Evolutionary conservation across 164 flowering plant species (phyloP).

Genomic region (Pachysandra terminalis): DNA sequence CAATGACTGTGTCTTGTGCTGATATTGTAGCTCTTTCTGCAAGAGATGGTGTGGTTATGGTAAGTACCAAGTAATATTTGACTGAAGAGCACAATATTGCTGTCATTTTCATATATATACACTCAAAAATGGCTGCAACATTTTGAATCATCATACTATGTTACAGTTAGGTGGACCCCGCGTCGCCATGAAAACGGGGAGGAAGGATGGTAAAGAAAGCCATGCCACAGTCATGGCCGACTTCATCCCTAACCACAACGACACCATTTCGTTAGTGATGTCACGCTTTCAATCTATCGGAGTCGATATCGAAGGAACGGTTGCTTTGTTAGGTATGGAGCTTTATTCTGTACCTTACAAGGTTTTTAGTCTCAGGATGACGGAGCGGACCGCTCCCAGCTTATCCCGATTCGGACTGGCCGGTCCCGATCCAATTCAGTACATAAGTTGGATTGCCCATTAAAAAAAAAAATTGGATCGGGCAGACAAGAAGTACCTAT

Average conservation of each 20-base stretch:
- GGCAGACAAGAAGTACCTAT: too few species aligned
- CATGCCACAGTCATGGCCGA: slow-evolving; percentile 33
- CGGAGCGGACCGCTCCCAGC: too few species aligned
- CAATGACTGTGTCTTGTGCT: slow-evolving; percentile 82
- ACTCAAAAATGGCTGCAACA: too few species aligned
- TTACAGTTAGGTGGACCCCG: slow-evolving; percentile 73
- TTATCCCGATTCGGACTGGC: too few species aligned
- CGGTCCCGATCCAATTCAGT: too few species aligned
- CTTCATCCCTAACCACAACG: slow-evolving; percentile 73
- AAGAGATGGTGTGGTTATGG: slow-evolving; percentile 67
- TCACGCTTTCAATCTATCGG: slow-evolving; percentile 68
- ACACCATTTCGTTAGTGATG: slow-evolving; percentile 42
- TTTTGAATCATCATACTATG: background rate
- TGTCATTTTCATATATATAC: too few species aligned
- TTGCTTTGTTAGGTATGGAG: slow-evolving; percentile 65
- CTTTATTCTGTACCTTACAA: too few species aligned
- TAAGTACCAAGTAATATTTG: slow-evolving; percentile 19
- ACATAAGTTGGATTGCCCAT: too few species aligned
- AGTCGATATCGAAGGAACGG: slow-evolving; percentile 61
- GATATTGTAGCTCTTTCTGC: slow-evolving; percentile 86
- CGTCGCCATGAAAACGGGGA: slow-evolving; percentile 66
- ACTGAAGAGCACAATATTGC: too few species aligned
- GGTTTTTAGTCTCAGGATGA: too few species aligned
- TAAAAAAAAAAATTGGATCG: too few species aligned
- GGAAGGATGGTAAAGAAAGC: slow-evolving; percentile 63